phyloP scores from a whole-genome alignment of 257 asterid genomes.

The Cynanchum wilfordii region DNA sequence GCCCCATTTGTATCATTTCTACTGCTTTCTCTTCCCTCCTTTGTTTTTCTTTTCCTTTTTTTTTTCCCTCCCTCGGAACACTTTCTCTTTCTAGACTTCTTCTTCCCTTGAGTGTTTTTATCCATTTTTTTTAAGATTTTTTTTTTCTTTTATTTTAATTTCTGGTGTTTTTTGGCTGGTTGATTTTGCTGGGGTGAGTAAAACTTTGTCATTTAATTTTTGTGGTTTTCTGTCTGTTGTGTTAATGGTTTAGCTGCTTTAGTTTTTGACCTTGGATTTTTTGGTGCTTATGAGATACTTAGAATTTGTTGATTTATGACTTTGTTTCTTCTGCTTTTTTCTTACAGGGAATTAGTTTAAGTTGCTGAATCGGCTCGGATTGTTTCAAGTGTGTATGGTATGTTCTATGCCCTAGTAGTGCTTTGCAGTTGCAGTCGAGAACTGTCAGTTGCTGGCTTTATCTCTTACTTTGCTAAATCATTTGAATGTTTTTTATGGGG shows the following conservation, averaged over 20 bases:
- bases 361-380: not conserved
- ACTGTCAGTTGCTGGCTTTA: not conserved
- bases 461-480: not conserved
- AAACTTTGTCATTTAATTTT: not conserved
- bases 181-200: not conserved
- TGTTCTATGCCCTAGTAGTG: not conserved
- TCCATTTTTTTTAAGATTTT: not conserved
- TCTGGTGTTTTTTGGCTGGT: not conserved
- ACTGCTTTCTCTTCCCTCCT: not conserved
- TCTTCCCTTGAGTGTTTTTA: constrained; percentile 2
- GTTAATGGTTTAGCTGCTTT: constrained; percentile 1
- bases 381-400: not conserved
- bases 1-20: constrained; percentile 21
- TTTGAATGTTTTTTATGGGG: not conserved
- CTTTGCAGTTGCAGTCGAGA: not conserved
- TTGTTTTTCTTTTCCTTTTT: not conserved
- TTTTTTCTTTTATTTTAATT: not conserved
- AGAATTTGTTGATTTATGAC: not conserved
- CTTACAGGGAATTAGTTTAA: not conserved
- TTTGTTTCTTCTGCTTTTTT: not conserved
- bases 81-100: constrained; percentile 9
- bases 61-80: constrained; percentile 1
- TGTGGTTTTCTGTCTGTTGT: not conserved
- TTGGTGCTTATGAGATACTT: not conserved
- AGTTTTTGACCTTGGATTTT: not conserved